phyloP scores from a whole-genome alignment of 2,329 filamentous ascomycete genomes.

The Nannizziopsis barbatae region DNA sequence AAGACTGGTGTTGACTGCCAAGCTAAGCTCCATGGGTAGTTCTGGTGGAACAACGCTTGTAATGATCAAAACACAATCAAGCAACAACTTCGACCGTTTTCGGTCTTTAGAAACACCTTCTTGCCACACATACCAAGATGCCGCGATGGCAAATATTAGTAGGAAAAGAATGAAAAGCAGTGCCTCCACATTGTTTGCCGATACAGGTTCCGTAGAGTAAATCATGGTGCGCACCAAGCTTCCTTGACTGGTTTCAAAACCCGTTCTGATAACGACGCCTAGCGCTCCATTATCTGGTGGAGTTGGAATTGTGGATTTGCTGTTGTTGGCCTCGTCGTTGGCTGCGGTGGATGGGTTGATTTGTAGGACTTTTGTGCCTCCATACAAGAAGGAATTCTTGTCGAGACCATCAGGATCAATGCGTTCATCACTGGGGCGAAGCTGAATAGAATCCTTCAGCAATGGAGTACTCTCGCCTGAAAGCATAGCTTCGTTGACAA shows the following conservation, averaged over 20 bases:
- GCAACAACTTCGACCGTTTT: slow-evolving; percentile 90
- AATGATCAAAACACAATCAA: slow-evolving; percentile 95
- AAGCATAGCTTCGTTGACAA: slow-evolving; percentile 98
- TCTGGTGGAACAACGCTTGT: slow-evolving; percentile 98
- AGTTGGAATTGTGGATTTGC: slow-evolving; percentile 56
- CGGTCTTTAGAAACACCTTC: slow-evolving; percentile 90
- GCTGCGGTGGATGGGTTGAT: slow-evolving; percentile 73
- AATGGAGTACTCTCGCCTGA: slow-evolving; percentile 96
- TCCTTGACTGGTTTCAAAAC: slow-evolving; percentile 96
- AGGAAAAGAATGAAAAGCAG: slow-evolving; percentile 97
- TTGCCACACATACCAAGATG: slow-evolving; percentile 98
- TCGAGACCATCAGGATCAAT: slow-evolving; percentile 86
- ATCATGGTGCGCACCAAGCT: slow-evolving; percentile 99
- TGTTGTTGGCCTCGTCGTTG: slow-evolving; percentile 48
- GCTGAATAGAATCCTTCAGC: slow-evolving; percentile 87
- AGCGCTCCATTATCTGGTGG: slow-evolving; percentile 89
- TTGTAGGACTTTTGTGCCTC: slow-evolving; percentile 94
- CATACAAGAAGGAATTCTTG: slow-evolving; percentile 93
- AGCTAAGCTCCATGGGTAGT: slow-evolving; percentile 91
- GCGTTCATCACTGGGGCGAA: slow-evolving; percentile 67
- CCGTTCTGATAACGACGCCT: slow-evolving; percentile 91
- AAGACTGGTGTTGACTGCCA: slow-evolving; percentile 95
- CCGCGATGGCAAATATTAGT: slow-evolving; percentile 87
- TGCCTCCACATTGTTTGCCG: slow-evolving; percentile 94
- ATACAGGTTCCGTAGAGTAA: slow-evolving; percentile 95